Percentiles rank a stretch among this genome's conserved stretches.
These are phyloP conservation scores for Xylaria grammica DNA, from an alignment of 495 filamentous ascomycete species.

Conservation along the genomic window DNA sequence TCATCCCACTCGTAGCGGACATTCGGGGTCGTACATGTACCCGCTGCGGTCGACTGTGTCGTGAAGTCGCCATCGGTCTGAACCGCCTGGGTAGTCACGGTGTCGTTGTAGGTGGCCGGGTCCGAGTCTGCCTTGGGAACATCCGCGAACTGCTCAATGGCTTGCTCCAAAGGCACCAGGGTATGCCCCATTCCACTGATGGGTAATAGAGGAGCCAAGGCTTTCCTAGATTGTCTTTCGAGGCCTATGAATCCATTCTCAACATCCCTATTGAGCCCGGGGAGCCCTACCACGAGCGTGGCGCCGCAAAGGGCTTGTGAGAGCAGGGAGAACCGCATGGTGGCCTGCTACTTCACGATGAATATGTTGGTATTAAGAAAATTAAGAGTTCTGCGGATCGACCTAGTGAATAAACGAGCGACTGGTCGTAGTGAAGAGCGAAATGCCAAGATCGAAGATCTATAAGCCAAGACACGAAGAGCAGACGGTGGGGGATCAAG, in stretches of 20 bases:
- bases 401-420: conserved; percentile 18
- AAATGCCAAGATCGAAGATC: conserved; percentile 9
- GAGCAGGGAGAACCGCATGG: conserved; percentile 23
- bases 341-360: background rate
- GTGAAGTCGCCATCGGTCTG: background rate
- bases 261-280: background rate
- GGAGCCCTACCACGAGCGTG: conserved; percentile 22
- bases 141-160: conserved; percentile 13
- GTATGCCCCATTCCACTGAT: conserved; percentile 8
- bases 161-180: conserved; percentile 18
- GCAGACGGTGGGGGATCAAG: background rate
- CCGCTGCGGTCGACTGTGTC: conserved; percentile 6
- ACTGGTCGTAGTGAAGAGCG: conserved; percentile 5
- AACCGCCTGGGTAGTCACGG: background rate
- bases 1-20: conserved; percentile 32
- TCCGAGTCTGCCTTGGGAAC: conserved; percentile 21
- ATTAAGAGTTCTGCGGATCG: background rate
- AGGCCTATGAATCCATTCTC: background rate
- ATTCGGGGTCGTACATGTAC: conserved; percentile 22
- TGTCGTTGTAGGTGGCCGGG: conserved; percentile 19
- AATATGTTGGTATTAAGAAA: background rate
- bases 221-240: background rate
- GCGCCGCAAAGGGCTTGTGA: conserved; percentile 24
- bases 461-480: conserved; percentile 12
- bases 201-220: conserved; percentile 15